Evolutionary conservation across 2,329 filamentous ascomycete species (phyloP), one percentile per base, ranked within the genome.

Genomic region (Parastagonospora nodorum): DNA sequence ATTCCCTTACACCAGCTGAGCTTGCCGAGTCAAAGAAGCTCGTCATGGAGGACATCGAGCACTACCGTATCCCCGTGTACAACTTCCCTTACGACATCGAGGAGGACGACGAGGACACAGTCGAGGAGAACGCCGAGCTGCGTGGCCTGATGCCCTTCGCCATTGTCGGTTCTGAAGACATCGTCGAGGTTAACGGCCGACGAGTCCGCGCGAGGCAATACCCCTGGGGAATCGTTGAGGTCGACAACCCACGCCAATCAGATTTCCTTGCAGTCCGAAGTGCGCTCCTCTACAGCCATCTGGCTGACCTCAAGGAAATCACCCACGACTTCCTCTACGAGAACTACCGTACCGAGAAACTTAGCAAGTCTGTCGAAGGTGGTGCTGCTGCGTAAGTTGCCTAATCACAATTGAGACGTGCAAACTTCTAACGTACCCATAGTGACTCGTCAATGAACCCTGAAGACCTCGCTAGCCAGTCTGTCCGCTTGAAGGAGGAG

Each of bases 61-160:
- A 99, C 79, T 99, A 99, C 82, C 89, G 94, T 74, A 99, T 99
- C 67, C 94, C 94, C 40, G 93, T 99, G 61, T 99, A 99, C 85
- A 99, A 99, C 85, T 99, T 99, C 83, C 94, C 94, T 42, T 99
- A 99, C 81, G 94, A 99, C 68, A 96, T 99, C 55, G 94, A 99
- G 78, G 94, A 99, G 82, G 94, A 99, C 68, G 94, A 99, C 64
- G 94, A 99, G 80, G 94, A 99, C 72, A 99, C 94, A 1, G 93
- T 99, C 15, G 94, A 99, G 80, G 94, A 99, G 81, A 99, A 99
- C 69, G 94, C 94, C 50, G 94, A 99, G 80, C 86, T 99, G 53
- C 86, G 94, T 75, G 92, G 94, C 42, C 84, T 99, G 64, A 99
- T 99, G 94, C 94, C 94, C 27, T 99, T 99, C 69, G 94, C 94